Base-by-base conservation (phyloP, 257 asterid genomes). In the Nicotiana sylvestris region DNA sequence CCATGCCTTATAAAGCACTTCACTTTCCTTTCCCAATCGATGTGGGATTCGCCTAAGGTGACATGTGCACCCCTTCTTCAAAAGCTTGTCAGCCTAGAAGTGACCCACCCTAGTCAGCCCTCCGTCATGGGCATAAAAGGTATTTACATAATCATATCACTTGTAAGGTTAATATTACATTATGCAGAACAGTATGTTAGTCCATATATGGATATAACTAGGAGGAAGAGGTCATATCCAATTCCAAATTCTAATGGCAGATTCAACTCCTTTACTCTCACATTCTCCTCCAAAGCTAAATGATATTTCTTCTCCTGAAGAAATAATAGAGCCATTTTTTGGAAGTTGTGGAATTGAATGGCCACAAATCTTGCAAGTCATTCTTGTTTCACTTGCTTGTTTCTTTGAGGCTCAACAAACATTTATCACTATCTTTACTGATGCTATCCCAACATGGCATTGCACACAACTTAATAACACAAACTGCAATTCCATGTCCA, bases 341-440 rank as follows among this genome's bases (percentile, higher is more conserved):
- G 64, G 60, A 2, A 76, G 29, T 76, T 78, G 77, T 13, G 65
- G 51, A 58, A 82, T 82, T 58, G 80, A 66, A 11, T 81, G 90
- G 89, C 77, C 77, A 21, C 92, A 86, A 27, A 12, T 82, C 2
- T 66, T 88, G 46, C 94, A 89, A 56, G 88, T 83, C 67, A 77
- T 78, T 1, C 86, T 88, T 16, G 82, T 85, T 69, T 85, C 90
- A 3, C 11, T 88, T 12, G 89, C 92, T 6, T 86, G 87, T 64
- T 87, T 90, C 81, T 89, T 90, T 60, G 93, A 89, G 5, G 91
- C 91, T 60, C 94, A 89, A 68, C 91, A 90, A 74, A 85, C 89
- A 6, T 90, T 89, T 43, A 85, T 89, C 81, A 84, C 83, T 25
- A 80, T 90, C 13, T 92, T 90, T 61, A 78, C 92, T 17, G 94